Conservation (phyloP, 352 stramenopile species). For the Phytopythium oedochilum region DNA sequence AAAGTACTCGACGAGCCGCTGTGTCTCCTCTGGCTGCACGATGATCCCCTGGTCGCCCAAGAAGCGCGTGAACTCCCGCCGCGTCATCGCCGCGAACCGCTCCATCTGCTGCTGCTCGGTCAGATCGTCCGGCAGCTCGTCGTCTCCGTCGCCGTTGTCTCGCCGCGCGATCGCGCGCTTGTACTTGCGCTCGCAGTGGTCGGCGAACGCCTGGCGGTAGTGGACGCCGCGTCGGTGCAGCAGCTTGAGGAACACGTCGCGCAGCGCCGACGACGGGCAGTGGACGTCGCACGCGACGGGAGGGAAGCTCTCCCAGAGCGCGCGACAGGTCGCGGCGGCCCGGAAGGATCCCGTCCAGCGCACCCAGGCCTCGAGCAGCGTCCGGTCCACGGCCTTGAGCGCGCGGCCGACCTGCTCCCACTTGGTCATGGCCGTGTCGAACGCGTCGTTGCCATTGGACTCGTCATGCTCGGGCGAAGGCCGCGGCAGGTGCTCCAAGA, state of each 20-base stretch:
- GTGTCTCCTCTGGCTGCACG: constrained; percentile 72
- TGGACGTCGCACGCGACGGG: constrained; percentile 87
- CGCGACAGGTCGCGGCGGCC: constrained; percentile 40
- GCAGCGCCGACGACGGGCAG: constrained; percentile 79
- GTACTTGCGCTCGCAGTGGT: constrained; percentile 58
- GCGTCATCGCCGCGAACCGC: constrained; percentile 41
- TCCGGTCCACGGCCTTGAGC: constrained; percentile 85
- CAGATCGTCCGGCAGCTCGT: constrained; percentile 57
- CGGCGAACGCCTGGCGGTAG: constrained; percentile 76
- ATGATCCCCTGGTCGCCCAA: constrained; percentile 72
- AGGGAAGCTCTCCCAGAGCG: constrained; percentile 85
- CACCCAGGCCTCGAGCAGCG: constrained; percentile 78
- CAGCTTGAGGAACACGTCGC: constrained; percentile 90
- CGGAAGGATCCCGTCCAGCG: constrained; percentile 76
- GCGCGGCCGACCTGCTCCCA: constrained; percentile 84
- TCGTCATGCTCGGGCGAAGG: constrained; percentile 28
- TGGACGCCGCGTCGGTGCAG: constrained; percentile 85
- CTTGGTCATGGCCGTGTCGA: constrained; percentile 22
- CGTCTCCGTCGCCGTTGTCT: constrained; percentile 43
- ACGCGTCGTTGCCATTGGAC: constrained; percentile 13
- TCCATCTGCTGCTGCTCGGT: constrained; percentile 59
- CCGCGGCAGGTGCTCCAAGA: constrained; percentile 57
- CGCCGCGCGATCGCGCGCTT: constrained; percentile 45
- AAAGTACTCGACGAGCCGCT: constrained; percentile 86
- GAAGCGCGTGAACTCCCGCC: constrained; percentile 50